Evolutionary conservation across 2,329 filamentous ascomycete genomes (phyloP).

Genomic region (Magnaporthiopsis rhizophila): DNA sequence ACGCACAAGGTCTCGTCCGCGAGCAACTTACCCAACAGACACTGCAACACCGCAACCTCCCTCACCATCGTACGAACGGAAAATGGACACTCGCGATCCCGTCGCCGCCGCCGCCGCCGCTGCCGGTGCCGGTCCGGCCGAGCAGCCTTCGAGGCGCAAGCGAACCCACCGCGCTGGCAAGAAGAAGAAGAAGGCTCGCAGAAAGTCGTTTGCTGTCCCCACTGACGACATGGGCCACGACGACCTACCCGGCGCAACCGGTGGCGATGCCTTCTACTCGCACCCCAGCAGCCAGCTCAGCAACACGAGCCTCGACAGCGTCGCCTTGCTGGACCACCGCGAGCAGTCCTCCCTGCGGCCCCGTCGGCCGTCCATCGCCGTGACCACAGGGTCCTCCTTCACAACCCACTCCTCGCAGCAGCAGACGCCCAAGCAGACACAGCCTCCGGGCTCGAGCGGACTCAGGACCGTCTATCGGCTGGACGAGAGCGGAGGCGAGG

Average conservation of each 20-base stretch:
- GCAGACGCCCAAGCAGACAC: slow-evolving; percentile 20
- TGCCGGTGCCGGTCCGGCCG: slow-evolving; percentile 8
- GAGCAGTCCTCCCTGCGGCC: slow-evolving; percentile 55
- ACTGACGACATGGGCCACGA: slow-evolving; percentile 42
- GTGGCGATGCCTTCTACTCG: slow-evolving; percentile 39
- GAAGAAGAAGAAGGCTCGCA: slow-evolving; percentile 67
- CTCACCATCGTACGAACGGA: too few relatives aligned
- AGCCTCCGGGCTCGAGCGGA: slow-evolving; percentile 14
- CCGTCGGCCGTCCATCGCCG: slow-evolving; percentile 47
- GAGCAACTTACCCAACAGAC: background rate
- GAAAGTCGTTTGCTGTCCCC: slow-evolving; percentile 70
- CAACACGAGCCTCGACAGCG: slow-evolving; percentile 81
- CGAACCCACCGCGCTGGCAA: slow-evolving; percentile 64
- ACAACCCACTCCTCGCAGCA: slow-evolving; percentile 23
- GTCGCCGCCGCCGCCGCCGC: background rate
- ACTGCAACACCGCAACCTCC: too few relatives aligned
- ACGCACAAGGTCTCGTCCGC: background rate
- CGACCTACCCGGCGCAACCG: slow-evolving; percentile 14
- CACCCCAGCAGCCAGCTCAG: slow-evolving; percentile 55
- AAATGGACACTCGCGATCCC: background rate
- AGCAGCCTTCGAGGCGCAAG: slow-evolving; percentile 42
- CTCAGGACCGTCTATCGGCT: slow-evolving; percentile 19
- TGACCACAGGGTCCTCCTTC: slow-evolving; percentile 26
- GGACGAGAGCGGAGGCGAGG: slow-evolving; percentile 36
- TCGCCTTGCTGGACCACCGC: slow-evolving; percentile 77